Evolutionary conservation across 1,284 basidiomycete genomes (phyloP), one percentile per base, ranked within the genome.

Genomic region (Cryptococcus sp.): DNA sequence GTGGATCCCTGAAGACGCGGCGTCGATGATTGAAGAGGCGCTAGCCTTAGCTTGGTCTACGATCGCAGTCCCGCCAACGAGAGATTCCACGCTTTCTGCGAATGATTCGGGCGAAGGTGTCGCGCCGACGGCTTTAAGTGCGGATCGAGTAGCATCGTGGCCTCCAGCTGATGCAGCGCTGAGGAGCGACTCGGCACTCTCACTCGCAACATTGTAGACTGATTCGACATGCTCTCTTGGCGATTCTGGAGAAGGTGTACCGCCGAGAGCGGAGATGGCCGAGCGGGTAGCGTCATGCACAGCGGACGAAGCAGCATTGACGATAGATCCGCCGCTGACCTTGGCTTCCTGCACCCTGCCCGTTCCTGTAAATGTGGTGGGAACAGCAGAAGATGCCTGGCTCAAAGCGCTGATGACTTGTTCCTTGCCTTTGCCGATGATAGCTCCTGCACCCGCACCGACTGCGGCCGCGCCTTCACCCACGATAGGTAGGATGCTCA

Each of bases 351-450:
- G 58, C 15, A 55, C 48, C n/a, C 54, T n/a, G 8, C 63, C 54
- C 37, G 57, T 47, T 2, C 58, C 52, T 4, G 63, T 50, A 1
- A 54, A 22, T 15, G 54, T 51, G 11, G 49, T 57, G 5, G 49
- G 51, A 23, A 58, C 61, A 26, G 68, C 64, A 17, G 62, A 55
- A 15, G 39, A 44, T 11, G 65, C 68, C 23, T 63, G 61, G 23
- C 53, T 59, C 15, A 73, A 57, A 20, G 73, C 72, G n/a, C 67
- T 66, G 25, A 69, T 53, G 23, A 75, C 64, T 59, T 73, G 73
- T 52, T 72, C 67, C 52, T 72, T 73, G 45, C 65, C 70, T 55
- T 74, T 75, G n/a, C 69, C 70, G 46, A 75, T 74, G 38, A 75
- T 58, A 4, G 34, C 61, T 26, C 50, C 54, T 10, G 54, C 61